Evolutionary conservation across 768 basidiomycete species (phyloP), one percentile per base, ranked within the genome.

Genomic region (Hypholoma sublateritium): DNA sequence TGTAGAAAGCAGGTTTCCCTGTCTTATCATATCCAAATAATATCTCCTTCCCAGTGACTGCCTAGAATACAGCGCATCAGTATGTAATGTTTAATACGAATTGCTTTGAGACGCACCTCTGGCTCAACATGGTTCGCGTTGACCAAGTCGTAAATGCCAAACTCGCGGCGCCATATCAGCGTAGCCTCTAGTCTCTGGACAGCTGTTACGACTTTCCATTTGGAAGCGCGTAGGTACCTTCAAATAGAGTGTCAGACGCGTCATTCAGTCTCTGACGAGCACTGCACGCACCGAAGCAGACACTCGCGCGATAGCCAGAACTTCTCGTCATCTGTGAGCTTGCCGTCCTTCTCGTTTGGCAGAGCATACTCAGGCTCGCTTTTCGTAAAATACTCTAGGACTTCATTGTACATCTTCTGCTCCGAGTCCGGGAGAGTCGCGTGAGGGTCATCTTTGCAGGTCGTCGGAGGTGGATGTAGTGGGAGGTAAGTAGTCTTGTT

Each of bases 231-330:
- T 36, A 91, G 71, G 69, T 87, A 93, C 57, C 89, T 87, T 65
- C n/a, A 53, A 21, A 41, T 24, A 32, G 2, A 22, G 28, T 44
- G 36, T 16, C 3, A 45, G 43, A 19, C 16, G 28, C 28, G 28
- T 6, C 28, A 32, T 32, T 32, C 28, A 32, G 28, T 32, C 28
- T 32, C 28, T 32, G 9, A 32, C 28, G 28, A 32, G 28, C 32
- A 14, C 32, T 46, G 44, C 37, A 59, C 72, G 32, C 58, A 87
- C 79, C 91, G 78, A 42, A 89, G 74, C 39, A 93, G 69, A 69
- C 89, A 91, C 60, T 93, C 91, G 64, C 80, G 79, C 2, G 88
- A 87, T 71, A 93, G 74, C 89, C 90, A 93, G 68, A 89, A 89
- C 70, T 83, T 83, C 67, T 93, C 92, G 34, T 75, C 79, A 32